Percentiles rank a stretch among this genome's conserved stretches.
Evolutionary conservation across 1,284 basidiomycete species (phyloP).

Genomic region (Heterobasidion occidentale): DNA sequence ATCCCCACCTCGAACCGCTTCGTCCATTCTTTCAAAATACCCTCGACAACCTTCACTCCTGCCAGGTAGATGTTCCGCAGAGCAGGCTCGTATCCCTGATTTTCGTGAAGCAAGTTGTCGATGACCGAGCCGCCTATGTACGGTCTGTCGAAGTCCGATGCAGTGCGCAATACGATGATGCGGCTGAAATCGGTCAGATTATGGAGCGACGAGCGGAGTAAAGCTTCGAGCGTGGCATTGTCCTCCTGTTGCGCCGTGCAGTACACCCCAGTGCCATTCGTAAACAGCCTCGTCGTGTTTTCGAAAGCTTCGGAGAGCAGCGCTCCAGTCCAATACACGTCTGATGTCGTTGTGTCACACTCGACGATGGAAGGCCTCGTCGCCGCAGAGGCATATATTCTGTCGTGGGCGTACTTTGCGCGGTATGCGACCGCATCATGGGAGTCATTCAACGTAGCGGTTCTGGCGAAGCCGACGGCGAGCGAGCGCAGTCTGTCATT

Average conservation of each 20-base stretch:
- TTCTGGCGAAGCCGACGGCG: slow-evolving; percentile 24
- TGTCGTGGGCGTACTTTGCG: slow-evolving; percentile 21
- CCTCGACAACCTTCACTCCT: slow-evolving; percentile 22
- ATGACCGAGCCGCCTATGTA: slow-evolving; percentile 18
- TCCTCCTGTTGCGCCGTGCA: slow-evolving; percentile 42
- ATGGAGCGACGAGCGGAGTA: slow-evolving; percentile 31
- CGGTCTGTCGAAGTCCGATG: slow-evolving; percentile 36
- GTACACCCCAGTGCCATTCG: slow-evolving; percentile 30
- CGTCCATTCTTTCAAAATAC: slow-evolving; percentile 22
- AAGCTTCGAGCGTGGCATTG: slow-evolving; percentile 36
- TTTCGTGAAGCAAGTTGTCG: slow-evolving; percentile 17
- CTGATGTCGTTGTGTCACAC: slow-evolving; percentile 33
- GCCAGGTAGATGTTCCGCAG: slow-evolving; percentile 21
- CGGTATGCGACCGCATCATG: slow-evolving; percentile 24
- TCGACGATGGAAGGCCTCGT: slow-evolving; percentile 26
- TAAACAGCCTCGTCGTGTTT: slow-evolving; percentile 32
- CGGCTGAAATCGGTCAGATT: slow-evolving; percentile 35
- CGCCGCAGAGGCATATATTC: slow-evolving; percentile 9
- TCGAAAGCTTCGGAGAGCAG: slow-evolving; percentile 31
- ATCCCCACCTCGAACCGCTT: slow-evolving; percentile 19
- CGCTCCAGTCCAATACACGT: slow-evolving; percentile 34
- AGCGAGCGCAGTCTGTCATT: slow-evolving; percentile 36
- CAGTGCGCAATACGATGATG: slow-evolving; percentile 37
- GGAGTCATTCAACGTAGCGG: slow-evolving; percentile 29
- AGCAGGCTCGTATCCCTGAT: slow-evolving; percentile 13